Evolutionary conservation across 225 moss, liverwort and hornwort genomes (phyloP), one percentile per base, ranked within the genome.

Genomic region (Pleurozium schreberi): DNA sequence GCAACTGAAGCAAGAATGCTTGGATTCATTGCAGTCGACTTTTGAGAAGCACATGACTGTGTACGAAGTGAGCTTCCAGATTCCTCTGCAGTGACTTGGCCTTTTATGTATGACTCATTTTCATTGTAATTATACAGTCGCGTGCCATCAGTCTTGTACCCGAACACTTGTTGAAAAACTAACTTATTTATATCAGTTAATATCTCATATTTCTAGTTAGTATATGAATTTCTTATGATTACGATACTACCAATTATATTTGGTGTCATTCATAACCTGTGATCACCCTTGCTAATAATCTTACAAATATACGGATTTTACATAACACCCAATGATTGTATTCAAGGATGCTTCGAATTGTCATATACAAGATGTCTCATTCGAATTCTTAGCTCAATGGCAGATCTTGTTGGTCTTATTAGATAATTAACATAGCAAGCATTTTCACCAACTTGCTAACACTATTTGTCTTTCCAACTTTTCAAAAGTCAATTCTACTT

Each of bases 31-130:
- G 84, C 91, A 92, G 57, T 91, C 79, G 23, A 61, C 87, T 60
- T 90, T 94, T 58, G 92, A 94, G 90, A 90, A 92, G 92, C 88
- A 94, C 78, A 92, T 94, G 91, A 76, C 84, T 61, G 85, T 84
- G 68, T 93, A 85, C 45, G 85, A 93, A 87, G 93, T 94, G 82
- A 83, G 89, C 65, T 59, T 86, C 65, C 75, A 27, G 53, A 67
- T 61, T 66, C 69, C 77, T n/a, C 38, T 86, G 43, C 36, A 86
- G 50, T 84, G 68, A 80, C n/a, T 33, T 42, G 65, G 50, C 47
- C 42, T 86, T 61, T 18, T 53, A 50, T 88, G 65, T 71, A 49
- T 71, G 53, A 68, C 6, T 87, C 18, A 12, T 68, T 85, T n/a
- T 84, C 45, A 34, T 80, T 83, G 78, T n/a, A 45, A 52, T 53